Percentiles rank a stretch among this genome's conserved stretches.
Conservation (phyloP, 1,284 basidiomycete genomes). For the Coniferiporia sulphurascens region DNA sequence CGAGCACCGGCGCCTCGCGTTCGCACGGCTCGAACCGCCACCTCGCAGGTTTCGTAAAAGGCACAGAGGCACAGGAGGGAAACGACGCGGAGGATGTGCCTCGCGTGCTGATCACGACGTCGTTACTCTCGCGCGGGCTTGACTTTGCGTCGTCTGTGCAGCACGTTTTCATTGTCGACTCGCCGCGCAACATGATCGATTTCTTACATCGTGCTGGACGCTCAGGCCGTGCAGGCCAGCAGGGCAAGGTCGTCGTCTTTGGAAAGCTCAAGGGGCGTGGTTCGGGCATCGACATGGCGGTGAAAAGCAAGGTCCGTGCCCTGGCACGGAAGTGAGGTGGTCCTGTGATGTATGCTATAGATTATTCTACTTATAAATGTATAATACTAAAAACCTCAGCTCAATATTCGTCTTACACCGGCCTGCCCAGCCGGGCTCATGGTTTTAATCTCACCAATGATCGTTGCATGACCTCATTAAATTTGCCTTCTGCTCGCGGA, state of each 20-base stretch:
- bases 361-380: not conserved
- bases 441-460: too few relatives aligned
- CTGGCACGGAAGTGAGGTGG: slow-evolving; percentile 22
- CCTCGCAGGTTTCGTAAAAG: slow-evolving; percentile 65
- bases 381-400: too few relatives aligned
- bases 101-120: slow-evolving; percentile 82
- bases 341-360: not conserved
- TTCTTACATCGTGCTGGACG: slow-evolving; percentile 87
- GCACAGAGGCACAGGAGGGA: slow-evolving; percentile 20
- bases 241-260: slow-evolving; percentile 67
- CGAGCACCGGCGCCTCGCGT: slow-evolving; percentile 50
- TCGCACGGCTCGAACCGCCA: slow-evolving; percentile 67
- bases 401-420: too few relatives aligned
- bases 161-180: slow-evolving; percentile 81
- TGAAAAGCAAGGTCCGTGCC: slow-evolving; percentile 44
- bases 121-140: slow-evolving; percentile 84
- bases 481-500: too few relatives aligned
- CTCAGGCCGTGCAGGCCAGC: slow-evolving; percentile 64
- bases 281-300: slow-evolving; percentile 39
- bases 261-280: slow-evolving; percentile 56
- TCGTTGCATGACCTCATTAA: too few relatives aligned
- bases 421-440: too few relatives aligned
- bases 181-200: slow-evolving; percentile 82
- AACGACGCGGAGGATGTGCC: slow-evolving; percentile 32
- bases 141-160: slow-evolving; percentile 76